phyloP scores from a whole-genome alignment of 768 basidiomycete genomes.

The Lactifluus volemus region DNA sequence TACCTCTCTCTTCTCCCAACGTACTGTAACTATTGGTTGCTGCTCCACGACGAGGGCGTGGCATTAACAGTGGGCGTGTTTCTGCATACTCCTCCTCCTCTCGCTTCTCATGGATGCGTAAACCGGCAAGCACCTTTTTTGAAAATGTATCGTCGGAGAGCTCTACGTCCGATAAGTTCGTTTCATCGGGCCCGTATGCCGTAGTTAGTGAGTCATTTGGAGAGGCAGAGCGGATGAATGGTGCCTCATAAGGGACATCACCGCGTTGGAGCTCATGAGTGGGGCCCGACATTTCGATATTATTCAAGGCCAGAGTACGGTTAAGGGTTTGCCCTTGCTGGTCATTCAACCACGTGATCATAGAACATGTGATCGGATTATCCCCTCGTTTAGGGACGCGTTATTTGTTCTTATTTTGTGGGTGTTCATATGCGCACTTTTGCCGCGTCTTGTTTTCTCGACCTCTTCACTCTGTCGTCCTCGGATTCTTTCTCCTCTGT shows the following conservation, averaged over 20 bases:
- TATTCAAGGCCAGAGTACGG: too few species aligned
- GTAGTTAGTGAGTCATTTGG: constrained; percentile 41
- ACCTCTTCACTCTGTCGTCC: not conserved
- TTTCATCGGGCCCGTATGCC: constrained; percentile 39
- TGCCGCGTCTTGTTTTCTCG: not conserved
- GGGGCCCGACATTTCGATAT: constrained; percentile 3
- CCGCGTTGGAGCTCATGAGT: constrained; percentile 19
- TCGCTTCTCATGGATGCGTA: constrained; percentile 30
- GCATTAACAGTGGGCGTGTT: constrained; percentile 27
- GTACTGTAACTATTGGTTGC: constrained; percentile 19
- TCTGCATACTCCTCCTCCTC: constrained; percentile 32
- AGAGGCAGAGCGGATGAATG: constrained; percentile 38
- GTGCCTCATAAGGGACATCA: constrained; percentile 33
- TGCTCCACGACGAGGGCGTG: constrained; percentile 20
- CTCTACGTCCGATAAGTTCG: constrained; percentile 33
- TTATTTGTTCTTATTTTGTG: constrained; percentile 12
- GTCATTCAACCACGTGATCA: too few species aligned
- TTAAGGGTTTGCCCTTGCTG: too few species aligned
- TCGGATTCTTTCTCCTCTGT: not conserved
- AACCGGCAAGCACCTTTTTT: constrained; percentile 28
- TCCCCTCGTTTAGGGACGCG: not conserved
- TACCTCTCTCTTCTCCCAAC: constrained; percentile 33
- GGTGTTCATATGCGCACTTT: constrained; percentile 14
- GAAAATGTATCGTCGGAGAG: constrained; percentile 32
- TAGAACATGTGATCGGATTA: not conserved